These are phyloP conservation scores for Curvularia sp. DNA, from an alignment of 2,329 filamentous ascomycete species.

Conservation along the genomic window DNA sequence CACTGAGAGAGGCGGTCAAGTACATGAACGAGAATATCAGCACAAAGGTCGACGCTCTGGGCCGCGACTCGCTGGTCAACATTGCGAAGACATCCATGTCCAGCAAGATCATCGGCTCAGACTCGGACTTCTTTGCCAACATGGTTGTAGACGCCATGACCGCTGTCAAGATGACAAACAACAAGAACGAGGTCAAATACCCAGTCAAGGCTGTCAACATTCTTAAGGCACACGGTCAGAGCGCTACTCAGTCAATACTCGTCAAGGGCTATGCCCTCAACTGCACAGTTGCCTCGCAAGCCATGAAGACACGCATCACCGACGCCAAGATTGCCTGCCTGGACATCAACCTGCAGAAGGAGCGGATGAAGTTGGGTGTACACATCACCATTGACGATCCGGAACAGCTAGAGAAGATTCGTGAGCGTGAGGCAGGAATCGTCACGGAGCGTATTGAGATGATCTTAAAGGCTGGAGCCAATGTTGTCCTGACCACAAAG, in stretches of 20 bases:
- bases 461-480: conserved; percentile 96
- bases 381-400: conserved; percentile 98
- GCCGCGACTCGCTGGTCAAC: conserved; percentile 86
- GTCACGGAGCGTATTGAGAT: conserved; percentile 93
- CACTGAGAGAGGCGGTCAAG: conserved; percentile 93
- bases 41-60: conserved; percentile 91
- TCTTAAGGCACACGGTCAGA: conserved; percentile 97
- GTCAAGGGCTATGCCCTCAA: conserved; percentile 98
- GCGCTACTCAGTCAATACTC: conserved; percentile 82
- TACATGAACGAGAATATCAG: conserved; percentile 99
- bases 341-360: conserved; percentile 98
- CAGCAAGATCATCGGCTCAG: conserved; percentile 95
- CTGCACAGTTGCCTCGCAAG: conserved; percentile 97
- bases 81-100: conserved; percentile 99
- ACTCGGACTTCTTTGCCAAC: conserved; percentile 95
- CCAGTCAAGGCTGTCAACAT: conserved; percentile 99
- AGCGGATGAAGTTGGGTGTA: conserved; percentile 98
- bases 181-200: conserved; percentile 90
- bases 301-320: conserved; percentile 89
- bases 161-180: conserved; percentile 92
- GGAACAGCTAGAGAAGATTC: conserved; percentile 95
- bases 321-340: conserved; percentile 97
- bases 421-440: conserved; percentile 89
- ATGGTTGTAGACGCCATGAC: conserved; percentile 98
- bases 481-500: conserved; percentile 96